Evolutionary conservation across 208 protist genomes (phyloP), one percentile per base, ranked within the genome.

Genomic region (Chromosphaera perkinsii): DNA sequence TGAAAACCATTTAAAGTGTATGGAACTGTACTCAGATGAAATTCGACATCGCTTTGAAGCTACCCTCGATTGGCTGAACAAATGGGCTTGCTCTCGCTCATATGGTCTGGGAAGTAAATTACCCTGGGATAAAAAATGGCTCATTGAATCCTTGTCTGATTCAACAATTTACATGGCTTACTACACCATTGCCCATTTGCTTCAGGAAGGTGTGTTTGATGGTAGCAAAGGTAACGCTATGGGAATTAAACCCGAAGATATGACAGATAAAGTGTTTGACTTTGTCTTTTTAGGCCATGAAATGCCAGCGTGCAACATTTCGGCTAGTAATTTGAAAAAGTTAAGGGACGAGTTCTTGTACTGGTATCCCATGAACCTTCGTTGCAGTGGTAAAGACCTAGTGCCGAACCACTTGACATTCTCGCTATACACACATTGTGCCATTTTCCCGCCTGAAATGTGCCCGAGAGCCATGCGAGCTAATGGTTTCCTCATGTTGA

Each of bases 81-180:
- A 99, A 72, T 99, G 97, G 97, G 97, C 94, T 22, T 99, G 96
- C 78, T 98, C 94, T 52, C 89, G 98, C 71, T 92, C 87, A 22
- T 99, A 98, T 79, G 97, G 98, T 52, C 86, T 99, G 3, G 97
- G 97, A 51, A 97, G 96, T 43, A 82, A 87, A 52, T 75, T 99
- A 0, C 98, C 97, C 48, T 99, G 92, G 87, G 88, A 89, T 76
- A 39, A 51, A 31, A 77, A 89, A 64, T 97, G 93, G 80, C 76
- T 99, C 14, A 99, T 99, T 72, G 98, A 99, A 78, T 98, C 94
- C 42, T 87, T 99, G 0, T 98, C 92, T 55, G 98, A 99, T 82
- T 99, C 95, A 20, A 99, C 98, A 29, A 99, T 99, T 79, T 99
- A 99, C 86, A 99, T 98, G 93, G 94, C 98, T 3, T 99, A 95